Evolutionary conservation across 768 basidiomycete species (phyloP).

Genomic region (Gelatoporia subvermispora): DNA sequence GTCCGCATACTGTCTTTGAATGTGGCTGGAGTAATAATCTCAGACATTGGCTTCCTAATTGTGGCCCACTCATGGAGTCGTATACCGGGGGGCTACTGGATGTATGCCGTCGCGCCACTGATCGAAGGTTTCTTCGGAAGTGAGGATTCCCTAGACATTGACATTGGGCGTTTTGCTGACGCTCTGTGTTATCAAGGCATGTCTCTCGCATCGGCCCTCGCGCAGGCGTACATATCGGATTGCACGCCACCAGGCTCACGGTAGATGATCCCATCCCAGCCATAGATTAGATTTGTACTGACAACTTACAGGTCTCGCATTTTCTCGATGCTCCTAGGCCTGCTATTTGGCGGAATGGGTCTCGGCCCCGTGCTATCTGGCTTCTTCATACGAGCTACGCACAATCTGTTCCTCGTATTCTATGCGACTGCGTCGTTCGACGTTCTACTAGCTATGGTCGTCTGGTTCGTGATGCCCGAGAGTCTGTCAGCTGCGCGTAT

Average conservation of each 20-base stretch:
- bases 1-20: constrained; percentile 58
- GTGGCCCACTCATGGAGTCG: constrained; percentile 52
- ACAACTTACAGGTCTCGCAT: constrained; percentile 45
- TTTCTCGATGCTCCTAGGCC: constrained; percentile 63
- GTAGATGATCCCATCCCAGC: constrained; percentile 27
- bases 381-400: constrained; percentile 54
- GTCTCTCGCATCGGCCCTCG: constrained; percentile 42
- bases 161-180: not conserved
- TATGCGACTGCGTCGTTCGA: constrained; percentile 56
- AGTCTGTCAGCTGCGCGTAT: constrained; percentile 56
- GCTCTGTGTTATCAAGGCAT: constrained; percentile 37
- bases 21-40: constrained; percentile 52
- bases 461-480: constrained; percentile 70
- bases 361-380: constrained; percentile 73
- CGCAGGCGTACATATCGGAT: constrained; percentile 71
- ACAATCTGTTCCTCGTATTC: constrained; percentile 59
- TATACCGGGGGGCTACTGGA: constrained; percentile 81
- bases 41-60: constrained; percentile 63
- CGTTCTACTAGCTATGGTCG: constrained; percentile 40
- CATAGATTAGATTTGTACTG: not conserved
- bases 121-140: constrained; percentile 74
- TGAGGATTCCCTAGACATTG: constrained; percentile 21
- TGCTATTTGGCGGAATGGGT: constrained; percentile 70
- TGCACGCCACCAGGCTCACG: constrained; percentile 50
- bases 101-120: constrained; percentile 61